Evolutionary conservation across 768 basidiomycete species (phyloP).

Genomic region (Rubroboletus satanas): DNA sequence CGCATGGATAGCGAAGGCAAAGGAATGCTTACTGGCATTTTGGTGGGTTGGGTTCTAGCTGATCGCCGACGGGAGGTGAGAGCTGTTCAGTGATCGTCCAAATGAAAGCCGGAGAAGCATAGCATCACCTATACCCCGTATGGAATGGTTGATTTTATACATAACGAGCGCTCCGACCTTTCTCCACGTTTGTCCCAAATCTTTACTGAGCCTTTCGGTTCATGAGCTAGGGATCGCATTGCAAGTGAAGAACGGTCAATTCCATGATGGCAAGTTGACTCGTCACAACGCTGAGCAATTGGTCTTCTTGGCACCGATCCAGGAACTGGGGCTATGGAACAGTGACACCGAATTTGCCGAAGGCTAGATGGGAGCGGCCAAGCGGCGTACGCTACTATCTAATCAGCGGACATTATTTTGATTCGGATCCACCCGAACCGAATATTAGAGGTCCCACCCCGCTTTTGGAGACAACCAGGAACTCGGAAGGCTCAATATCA

Average conservation of each 20-base stretch:
- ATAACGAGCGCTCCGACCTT: not conserved
- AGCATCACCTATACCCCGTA: not conserved
- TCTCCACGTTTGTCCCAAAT: not conserved
- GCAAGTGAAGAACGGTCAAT: not conserved
- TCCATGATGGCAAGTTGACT: not conserved
- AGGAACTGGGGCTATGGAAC: not conserved
- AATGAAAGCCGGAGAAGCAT: not conserved
- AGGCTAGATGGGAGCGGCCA: no score
- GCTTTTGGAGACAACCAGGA: not conserved
- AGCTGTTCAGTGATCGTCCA: not conserved
- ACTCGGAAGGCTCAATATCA: not conserved
- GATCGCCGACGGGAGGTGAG: not conserved
- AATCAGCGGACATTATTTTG: no score
- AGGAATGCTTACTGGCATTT: not conserved
- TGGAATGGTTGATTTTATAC: not conserved
- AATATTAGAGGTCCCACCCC: no score
- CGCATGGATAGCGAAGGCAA: not conserved
- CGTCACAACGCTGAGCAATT: not conserved
- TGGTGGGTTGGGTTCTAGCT: not conserved
- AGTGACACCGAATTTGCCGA: not conserved
- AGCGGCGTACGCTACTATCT: no score
- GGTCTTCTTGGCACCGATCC: not conserved
- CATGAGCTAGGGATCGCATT: not conserved
- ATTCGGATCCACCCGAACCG: no score
- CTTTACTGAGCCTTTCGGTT: not conserved